Base-by-base conservation (phyloP, 805 yeast species). In the Clavispora vitiphila region DNA sequence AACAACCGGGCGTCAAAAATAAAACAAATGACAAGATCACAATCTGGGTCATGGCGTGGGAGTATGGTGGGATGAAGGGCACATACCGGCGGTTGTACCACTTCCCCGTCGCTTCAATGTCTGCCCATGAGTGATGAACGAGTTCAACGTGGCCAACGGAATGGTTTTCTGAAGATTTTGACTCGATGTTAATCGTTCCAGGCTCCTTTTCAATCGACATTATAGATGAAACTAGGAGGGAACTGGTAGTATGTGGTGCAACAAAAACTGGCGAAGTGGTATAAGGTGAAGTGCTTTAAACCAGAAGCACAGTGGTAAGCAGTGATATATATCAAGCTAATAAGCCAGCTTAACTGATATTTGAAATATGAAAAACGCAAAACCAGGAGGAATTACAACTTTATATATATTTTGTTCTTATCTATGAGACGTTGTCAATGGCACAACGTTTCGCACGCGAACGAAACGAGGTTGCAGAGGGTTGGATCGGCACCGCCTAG, bases 1-100 rank as follows among this genome's bases (percentile, higher is more conserved):
- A 75, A 72, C 72, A 71, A 39, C 78, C 78, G 1, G 78, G 76
- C n/a, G 76, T 67, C 63, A 74, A 59, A 54, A 74, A 74, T 24
- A 72, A 55, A 8, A 71, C 72, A 46, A 72, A 69, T 6, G 78
- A 60, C 49, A 73, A 59, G 62, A 75, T 57, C 21, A 74, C 61
- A 26, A 75, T 56, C 56, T 74, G 80, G 37, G 62, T 59, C 53
- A 60, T 58, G 35, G 70, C 56, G 46, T 60, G 54, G 8, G 71
- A 67, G 55, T 64, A 72, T 1, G 64, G 64, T 1, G 67, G 71
- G 14, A 66, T 30, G 41, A 49, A 56, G 16, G 56, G 44, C 18
- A 55, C 46, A 3, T 44, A 40, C 24, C 57, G 54, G 25, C 49
- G 44, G 47, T 69, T 70, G 48, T 71, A 72, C 77, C 78, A 73